Evolutionary conservation across 1,139 yeast species (phyloP).

Genomic region (Geotrichum citri-aurantii): DNA sequence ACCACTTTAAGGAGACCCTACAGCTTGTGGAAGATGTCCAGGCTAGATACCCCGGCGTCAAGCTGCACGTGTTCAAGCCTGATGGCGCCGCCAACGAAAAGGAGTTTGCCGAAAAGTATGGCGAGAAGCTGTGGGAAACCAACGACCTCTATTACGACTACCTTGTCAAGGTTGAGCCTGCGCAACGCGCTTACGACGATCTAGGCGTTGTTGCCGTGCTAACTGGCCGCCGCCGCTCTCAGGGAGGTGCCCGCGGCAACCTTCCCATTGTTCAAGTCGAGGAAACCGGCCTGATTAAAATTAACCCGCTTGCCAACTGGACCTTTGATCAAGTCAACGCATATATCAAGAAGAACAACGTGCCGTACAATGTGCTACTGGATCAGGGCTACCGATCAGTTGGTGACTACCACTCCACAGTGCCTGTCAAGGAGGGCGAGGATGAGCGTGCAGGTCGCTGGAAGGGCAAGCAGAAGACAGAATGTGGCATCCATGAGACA

Average conservation of each 20-base stretch:
- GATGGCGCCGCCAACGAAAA: constrained; percentile 47
- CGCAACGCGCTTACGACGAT: constrained; percentile 74
- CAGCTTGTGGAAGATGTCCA: constrained; percentile 61
- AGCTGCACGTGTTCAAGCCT: constrained; percentile 63
- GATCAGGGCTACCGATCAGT: constrained; percentile 86
- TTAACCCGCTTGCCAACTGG: constrained; percentile 89
- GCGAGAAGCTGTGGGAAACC: constrained; percentile 75
- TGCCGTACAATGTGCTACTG: constrained; percentile 79
- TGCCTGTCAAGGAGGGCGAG: constrained; percentile 83
- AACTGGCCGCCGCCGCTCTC: constrained; percentile 87
- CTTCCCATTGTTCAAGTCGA: constrained; percentile 76
- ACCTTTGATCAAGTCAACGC: constrained; percentile 61
- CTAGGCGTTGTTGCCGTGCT: constrained; percentile 72
- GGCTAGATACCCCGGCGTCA: constrained; percentile 48
- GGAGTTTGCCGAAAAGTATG: constrained; percentile 66
- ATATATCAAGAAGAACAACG: constrained; percentile 63
- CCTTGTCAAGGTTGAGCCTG: constrained; percentile 88
- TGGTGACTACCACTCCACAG: constrained; percentile 95
- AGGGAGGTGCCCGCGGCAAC: constrained; percentile 78
- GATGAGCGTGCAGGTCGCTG: constrained; percentile 96
- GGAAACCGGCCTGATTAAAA: constrained; percentile 64
- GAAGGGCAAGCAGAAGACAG: constrained; percentile 90
- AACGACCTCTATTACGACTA: constrained; percentile 81
- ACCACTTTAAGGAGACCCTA: constrained; percentile 89
- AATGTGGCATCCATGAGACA: constrained; percentile 90